Evolutionary conservation across 176 grass and related monocot species (phyloP), one percentile per base, ranked within the genome.

Genomic region (Secale cereale): DNA sequence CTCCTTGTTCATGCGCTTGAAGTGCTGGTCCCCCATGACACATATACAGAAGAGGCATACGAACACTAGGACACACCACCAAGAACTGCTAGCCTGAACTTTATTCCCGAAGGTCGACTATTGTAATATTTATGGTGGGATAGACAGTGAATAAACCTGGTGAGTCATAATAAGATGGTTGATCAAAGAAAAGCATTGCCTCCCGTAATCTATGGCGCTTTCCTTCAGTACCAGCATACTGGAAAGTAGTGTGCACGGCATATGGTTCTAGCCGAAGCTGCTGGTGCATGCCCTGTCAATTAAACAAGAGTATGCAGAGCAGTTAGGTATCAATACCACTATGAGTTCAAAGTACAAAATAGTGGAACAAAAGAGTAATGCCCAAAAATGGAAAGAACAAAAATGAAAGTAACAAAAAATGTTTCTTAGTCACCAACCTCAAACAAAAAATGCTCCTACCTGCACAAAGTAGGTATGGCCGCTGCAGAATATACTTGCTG

Each of bases 401-500:
- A 79, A 60, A 26, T 74, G 22, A 35, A 79, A 54, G 8, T 56
- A 83, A 40, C 26, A 61, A 35, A 67, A 41, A 19, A 65, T 60
- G 71, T 32, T 40, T 71, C 9, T 67, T 77, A 67, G 45, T 68
- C 83, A 26, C 8, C 23, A 76, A 63, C 7, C 60, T 60, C n/a
- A 81, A 91, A 84, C 5, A 87, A 82, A 61, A 66, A 61, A 80
- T 39, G 78, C 22, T 76, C 54, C 32, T 93, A 98, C 95, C 95
- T 98, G 95, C 33, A 99, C 88, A 86, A 99, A 99, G 74, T 94
- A 99, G 60, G 93, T 99, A 83, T 99, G 97, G 14, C 97, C 97
- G 33, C 92, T 99, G 82, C 97, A 99, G 82, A 99, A 99, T 92
- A 99, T 96, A 89, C 93, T 99, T 77, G 97, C 91, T 11, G 97